Evolutionary conservation across 441 rosid genomes (phyloP).

Genomic region (Rhodomyrtus psidioides): DNA sequence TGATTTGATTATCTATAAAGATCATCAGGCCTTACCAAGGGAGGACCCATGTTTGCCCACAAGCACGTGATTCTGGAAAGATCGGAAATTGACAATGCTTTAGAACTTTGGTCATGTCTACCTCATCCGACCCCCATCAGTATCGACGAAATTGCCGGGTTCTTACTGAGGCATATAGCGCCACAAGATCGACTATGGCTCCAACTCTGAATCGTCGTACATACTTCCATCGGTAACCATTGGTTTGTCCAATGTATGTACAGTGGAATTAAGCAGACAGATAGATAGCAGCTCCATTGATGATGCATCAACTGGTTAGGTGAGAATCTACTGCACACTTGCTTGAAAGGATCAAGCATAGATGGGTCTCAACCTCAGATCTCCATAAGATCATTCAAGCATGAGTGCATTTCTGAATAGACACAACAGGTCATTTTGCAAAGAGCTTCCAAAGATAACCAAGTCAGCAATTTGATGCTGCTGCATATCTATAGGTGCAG

Average conservation of each 20-base stretch:
- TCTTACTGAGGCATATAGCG: not conserved
- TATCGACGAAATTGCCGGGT: not conserved
- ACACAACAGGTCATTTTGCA: not conserved
- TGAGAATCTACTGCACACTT: not conserved
- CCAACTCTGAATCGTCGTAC: not conserved
- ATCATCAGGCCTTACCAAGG: not conserved
- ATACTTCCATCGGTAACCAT: not conserved
- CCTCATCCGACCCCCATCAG: not conserved
- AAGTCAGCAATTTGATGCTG: not conserved
- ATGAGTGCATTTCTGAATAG: not conserved
- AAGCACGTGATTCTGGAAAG: not conserved
- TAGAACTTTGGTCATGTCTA: not conserved
- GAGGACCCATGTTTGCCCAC: not conserved
- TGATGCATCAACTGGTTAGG: not conserved
- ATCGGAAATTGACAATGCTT: not conserved
- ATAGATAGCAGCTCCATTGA: not conserved
- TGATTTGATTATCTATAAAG: not conserved
- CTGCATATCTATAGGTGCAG: not conserved
- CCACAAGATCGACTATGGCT: not conserved
- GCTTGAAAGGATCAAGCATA: not conserved
- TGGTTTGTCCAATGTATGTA: not conserved
- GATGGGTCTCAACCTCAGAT: not conserved
- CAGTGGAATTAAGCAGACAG: not conserved
- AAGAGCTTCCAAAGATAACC: not conserved
- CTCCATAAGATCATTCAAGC: not conserved